Evolutionary conservation across 768 basidiomycete genomes (phyloP), one percentile per base, ranked within the genome.

Genomic region (Suillus bovinus): DNA sequence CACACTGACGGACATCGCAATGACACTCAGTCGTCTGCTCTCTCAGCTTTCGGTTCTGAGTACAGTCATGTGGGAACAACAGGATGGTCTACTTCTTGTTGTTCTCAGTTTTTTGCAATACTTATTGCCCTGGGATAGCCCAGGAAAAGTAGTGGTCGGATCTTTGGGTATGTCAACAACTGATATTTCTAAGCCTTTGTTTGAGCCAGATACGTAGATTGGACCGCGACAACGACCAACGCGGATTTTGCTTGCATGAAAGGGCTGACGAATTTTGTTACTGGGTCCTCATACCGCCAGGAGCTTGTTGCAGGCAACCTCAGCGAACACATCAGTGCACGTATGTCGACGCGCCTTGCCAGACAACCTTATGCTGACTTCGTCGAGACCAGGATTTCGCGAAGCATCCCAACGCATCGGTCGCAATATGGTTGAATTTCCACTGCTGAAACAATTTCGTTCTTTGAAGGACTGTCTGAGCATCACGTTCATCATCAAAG

Each of bases 191-290:
- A 10, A 44, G 59, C 24, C 55, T 31, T 55, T 38, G 17, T 38
- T 17, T 36, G 6, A 53, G 13, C 7, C n/a, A 14, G 13, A 22
- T 1, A 27, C 2, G 20, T 53, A 80, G 86, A 86, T 4, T 93
- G 88, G 86, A 88, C 86, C 29, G 90, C 90, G 1, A 91, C 87
- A 3, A 88, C 86, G n/a, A 85, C 75, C 60, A 77, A 90, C 69
- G 60, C 77, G 0, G 82, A 90, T 63, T 92, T 83, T 61, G 72
- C 91, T 52, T 79, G 79, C 33, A 82, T 85, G 72, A 80, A 87
- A 67, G 90, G 91, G n/a, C 73, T 90, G 69, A 86, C 87, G 58
- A 77, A 78, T 53, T 72, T 85, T 16, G 83, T 89, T 5, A 78
- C 74, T 22, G 10, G n/a, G 4, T 11, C 9, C 36, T 39, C 2